phyloP scores from a whole-genome alignment of 2,329 filamentous ascomycete species.

The Aspergillus ochraceus region DNA sequence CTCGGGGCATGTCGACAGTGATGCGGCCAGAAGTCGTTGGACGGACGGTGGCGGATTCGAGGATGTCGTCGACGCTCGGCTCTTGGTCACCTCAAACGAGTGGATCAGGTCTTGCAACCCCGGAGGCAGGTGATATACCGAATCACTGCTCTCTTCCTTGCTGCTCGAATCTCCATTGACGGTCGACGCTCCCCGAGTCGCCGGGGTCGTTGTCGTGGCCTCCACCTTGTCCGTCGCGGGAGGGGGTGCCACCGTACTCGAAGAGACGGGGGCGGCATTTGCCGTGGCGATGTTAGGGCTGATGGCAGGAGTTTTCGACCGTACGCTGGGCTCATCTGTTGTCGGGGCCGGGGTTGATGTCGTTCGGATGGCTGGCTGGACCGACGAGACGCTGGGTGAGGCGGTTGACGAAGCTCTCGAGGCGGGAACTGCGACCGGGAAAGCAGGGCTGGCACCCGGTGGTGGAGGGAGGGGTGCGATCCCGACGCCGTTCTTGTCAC shows the following conservation, averaged over 20 bases:
- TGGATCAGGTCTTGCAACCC: slow-evolving; percentile 87
- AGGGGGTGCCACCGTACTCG: slow-evolving; percentile 40
- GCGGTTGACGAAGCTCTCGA: slow-evolving; percentile 58
- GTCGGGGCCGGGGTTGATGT: slow-evolving; percentile 36
- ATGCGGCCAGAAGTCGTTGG: slow-evolving; percentile 72
- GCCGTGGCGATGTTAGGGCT: slow-evolving; percentile 47
- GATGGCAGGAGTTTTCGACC: slow-evolving; percentile 55
- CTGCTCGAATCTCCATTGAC: slow-evolving; percentile 49
- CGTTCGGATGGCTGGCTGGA: slow-evolving; percentile 47
- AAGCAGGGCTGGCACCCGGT: slow-evolving; percentile 61
- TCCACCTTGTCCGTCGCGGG: slow-evolving; percentile 52
- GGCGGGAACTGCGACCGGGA: slow-evolving; percentile 50
- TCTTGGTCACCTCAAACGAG: slow-evolving; percentile 82
- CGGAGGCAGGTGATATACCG: slow-evolving; percentile 87
- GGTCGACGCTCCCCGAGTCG: slow-evolving; percentile 39
- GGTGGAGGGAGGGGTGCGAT: slow-evolving; percentile 93
- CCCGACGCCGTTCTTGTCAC: slow-evolving; percentile 82
- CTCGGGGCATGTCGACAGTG: slow-evolving; percentile 72
- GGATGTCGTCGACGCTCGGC: slow-evolving; percentile 52
- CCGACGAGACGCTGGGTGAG: slow-evolving; percentile 54
- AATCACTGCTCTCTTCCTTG: slow-evolving; percentile 65
- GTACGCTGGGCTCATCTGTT: slow-evolving; percentile 42
- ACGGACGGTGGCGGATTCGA: slow-evolving; percentile 64
- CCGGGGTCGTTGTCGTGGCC: slow-evolving; percentile 27
- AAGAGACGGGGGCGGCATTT: slow-evolving; percentile 27